Conservation (phyloP, 768 basidiomycete species). For the Amanita phalloides region DNA sequence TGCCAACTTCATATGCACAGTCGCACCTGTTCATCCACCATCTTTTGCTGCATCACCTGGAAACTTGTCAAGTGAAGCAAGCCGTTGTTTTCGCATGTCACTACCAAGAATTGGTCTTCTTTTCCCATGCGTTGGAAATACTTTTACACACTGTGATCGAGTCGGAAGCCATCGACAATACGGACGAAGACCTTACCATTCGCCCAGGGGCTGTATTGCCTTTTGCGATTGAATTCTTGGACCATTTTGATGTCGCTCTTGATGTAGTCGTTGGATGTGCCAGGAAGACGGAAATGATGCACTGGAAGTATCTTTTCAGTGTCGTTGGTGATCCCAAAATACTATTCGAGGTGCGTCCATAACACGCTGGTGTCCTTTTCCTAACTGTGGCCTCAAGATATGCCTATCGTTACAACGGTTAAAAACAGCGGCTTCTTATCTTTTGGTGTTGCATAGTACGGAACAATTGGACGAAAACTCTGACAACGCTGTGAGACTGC, state of each 20-base stretch:
- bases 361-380: neutral
- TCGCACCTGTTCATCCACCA: constrained; percentile 93
- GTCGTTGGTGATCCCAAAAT: constrained; percentile 85
- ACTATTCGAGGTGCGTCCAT: constrained; percentile 68
- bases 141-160: constrained; percentile 91
- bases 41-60: constrained; percentile 75
- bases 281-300: constrained; percentile 87
- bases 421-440: constrained; percentile 85
- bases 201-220: constrained; percentile 39
- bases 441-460: constrained; percentile 87
- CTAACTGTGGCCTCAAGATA: constrained; percentile 30
- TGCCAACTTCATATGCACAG: constrained; percentile 25
- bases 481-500: constrained; percentile 70
- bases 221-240: constrained; percentile 78
- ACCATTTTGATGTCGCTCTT: constrained; percentile 84
- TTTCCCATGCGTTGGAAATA: constrained; percentile 89
- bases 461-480: constrained; percentile 79
- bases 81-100: constrained; percentile 81
- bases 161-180: constrained; percentile 45
- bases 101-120: constrained; percentile 85
- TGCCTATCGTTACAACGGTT: constrained; percentile 65
- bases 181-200: constrained; percentile 17
- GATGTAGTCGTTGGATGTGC: constrained; percentile 96
- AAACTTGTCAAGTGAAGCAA: constrained; percentile 48
- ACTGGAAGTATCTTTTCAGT: constrained; percentile 84